phyloP scores from a whole-genome alignment of 108 stramenopile species.

The Fragilaria crotonensis region DNA sequence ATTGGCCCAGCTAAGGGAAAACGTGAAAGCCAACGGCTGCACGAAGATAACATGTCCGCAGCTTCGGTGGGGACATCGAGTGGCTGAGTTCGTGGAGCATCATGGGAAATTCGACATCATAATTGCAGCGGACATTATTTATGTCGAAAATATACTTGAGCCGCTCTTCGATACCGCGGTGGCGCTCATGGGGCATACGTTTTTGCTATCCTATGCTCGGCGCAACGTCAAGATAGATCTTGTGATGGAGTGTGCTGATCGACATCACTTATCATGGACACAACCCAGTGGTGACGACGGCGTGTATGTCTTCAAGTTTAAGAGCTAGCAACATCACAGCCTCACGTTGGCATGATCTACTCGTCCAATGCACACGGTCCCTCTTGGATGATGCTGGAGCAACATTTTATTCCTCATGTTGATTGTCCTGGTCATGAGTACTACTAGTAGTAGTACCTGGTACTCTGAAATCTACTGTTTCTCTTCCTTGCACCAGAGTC shows the following conservation, averaged over 20 bases:
- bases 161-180: constrained; percentile 1
- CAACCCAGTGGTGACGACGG: background rate
- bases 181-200: background rate
- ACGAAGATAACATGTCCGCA: background rate
- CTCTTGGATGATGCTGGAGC: too few species aligned
- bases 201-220: constrained; percentile 1
- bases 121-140: background rate
- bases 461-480: too few species aligned
- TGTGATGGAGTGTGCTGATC: constrained; percentile 1
- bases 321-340: too few species aligned
- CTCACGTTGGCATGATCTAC: too few species aligned
- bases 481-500: too few species aligned
- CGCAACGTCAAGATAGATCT: background rate
- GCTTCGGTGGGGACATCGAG: constrained; percentile 3
- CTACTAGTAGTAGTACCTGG: too few species aligned
- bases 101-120: background rate
- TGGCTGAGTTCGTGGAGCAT: background rate
- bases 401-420: too few species aligned
- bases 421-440: too few species aligned
- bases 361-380: too few species aligned
- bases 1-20: constrained; percentile 24
- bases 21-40: constrained; percentile 8
- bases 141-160: background rate
- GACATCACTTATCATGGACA: background rate
- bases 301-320: background rate